Evolutionary conservation across 148 eudicot genomes (phyloP).

Genomic region (Persicaria maculosa): DNA sequence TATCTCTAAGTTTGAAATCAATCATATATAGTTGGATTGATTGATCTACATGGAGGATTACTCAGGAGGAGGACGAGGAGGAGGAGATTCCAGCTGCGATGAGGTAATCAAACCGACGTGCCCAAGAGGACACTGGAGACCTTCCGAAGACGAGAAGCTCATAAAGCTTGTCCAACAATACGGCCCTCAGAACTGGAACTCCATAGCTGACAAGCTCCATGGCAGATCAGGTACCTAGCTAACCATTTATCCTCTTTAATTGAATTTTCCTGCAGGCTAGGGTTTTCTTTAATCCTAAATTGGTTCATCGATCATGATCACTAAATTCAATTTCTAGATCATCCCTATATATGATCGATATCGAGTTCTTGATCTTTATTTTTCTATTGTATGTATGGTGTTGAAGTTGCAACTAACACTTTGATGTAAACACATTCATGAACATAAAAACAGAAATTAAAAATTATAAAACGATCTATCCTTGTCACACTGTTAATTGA

Average conservation of each 20-base stretch:
- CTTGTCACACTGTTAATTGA: not conserved
- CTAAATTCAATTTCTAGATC: no score
- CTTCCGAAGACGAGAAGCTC: slow-evolving; percentile 88
- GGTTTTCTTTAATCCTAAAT: not conserved
- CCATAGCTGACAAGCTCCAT: slow-evolving; percentile 88
- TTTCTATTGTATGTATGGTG: not conserved
- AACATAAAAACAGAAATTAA: not conserved
- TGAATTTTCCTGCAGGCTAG: not conserved
- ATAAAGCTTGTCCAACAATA: slow-evolving; percentile 67
- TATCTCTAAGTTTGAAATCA: not conserved
- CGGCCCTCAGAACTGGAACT: slow-evolving; percentile 96
- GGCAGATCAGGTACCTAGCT: slow-evolving; percentile 73
- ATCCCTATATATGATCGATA: not conserved
- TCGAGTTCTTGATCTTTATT: not conserved
- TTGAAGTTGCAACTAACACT: no score
- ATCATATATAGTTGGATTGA: not conserved
- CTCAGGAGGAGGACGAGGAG: slow-evolving; percentile 15
- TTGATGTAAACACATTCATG: not conserved
- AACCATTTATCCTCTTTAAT: no score
- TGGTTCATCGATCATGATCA: no score
- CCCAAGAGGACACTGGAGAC: slow-evolving; percentile 96
- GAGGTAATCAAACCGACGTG: slow-evolving; percentile 22
- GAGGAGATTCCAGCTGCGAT: slow-evolving; percentile 34
- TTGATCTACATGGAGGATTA: slow-evolving; percentile 40
- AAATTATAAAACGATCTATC: not conserved